Conservation (phyloP, 2,329 filamentous ascomycete species). For the Monosporascus sp. region DNA sequence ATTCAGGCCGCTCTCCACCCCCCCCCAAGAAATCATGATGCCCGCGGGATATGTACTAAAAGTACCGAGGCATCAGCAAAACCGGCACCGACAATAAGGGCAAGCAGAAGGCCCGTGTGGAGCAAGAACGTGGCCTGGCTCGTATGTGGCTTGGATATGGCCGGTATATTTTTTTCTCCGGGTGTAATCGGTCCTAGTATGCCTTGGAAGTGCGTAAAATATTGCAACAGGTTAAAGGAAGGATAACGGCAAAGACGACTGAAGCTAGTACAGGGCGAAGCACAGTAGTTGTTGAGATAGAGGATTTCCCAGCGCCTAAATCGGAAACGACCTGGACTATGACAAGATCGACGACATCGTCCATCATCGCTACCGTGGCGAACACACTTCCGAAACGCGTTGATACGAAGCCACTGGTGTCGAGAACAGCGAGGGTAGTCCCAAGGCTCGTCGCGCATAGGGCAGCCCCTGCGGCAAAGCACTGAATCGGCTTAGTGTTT, state of each 20-base stretch:
- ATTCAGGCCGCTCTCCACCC: slow-evolving; percentile 31
- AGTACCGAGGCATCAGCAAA: slow-evolving; percentile 60
- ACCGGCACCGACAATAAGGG: slow-evolving; percentile 42
- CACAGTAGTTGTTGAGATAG: slow-evolving; percentile 29
- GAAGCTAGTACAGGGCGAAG: slow-evolving; percentile 43
- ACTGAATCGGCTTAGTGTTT: slow-evolving; percentile 50
- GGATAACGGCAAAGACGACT: slow-evolving; percentile 43
- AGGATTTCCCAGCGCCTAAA: slow-evolving; percentile 36
- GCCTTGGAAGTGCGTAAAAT: slow-evolving; percentile 36
- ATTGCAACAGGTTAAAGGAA: slow-evolving; percentile 43
- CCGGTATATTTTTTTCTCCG: slow-evolving; percentile 8
- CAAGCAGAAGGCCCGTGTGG: slow-evolving; percentile 46
- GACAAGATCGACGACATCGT: slow-evolving; percentile 72
- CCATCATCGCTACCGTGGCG: slow-evolving; percentile 71
- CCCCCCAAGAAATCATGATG: slow-evolving; percentile 56
- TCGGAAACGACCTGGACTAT: slow-evolving; percentile 73
- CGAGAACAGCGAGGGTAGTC: slow-evolving; percentile 50
- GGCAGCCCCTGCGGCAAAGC: slow-evolving; percentile 31
- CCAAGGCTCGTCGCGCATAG: slow-evolving; percentile 29
- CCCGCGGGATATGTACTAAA: slow-evolving; percentile 60
- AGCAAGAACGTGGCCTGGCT: slow-evolving; percentile 35
- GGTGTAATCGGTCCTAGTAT: slow-evolving; percentile 27
- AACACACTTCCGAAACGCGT: slow-evolving; percentile 57
- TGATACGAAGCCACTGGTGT: slow-evolving; percentile 35
- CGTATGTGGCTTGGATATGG: slow-evolving; percentile 18